Base-by-base conservation (phyloP, 805 yeast species). In the Scheffersomyces amazonensis region DNA sequence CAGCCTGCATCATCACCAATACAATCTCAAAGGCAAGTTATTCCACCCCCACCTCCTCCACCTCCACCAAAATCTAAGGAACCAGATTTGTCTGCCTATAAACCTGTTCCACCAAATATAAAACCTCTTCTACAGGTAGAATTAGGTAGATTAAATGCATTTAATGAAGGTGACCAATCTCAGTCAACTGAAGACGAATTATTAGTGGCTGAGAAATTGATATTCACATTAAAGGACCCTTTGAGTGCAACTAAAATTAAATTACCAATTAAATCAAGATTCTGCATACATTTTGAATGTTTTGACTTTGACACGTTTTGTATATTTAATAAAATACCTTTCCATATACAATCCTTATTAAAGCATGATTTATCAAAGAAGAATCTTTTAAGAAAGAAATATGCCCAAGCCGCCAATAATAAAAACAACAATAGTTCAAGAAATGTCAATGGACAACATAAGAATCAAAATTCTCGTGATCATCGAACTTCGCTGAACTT, bases 281-380 rank as follows among this genome's bases (percentile, higher is more conserved):
- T 42, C 1, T 69, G 75, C 44, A 46, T 46, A 21, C 75, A 69
- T 43, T 67, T 69, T 43, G 73, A 66, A 50, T 69, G 74, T 47
- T 69, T 69, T 49, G 75, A 69, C 40, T 65, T 59, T 36, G 66
- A 66, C 10, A 65, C 50, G 28, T 69, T 69, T 37, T 69, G 74
- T 45, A 37, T 56, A 13, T 66, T 66, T 43, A 62, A 67, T 43
- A 61, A 54, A 20, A 54, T 69, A 4, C 58, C 66, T 11, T 46
- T 43, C 3, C 65, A 65, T 1, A 49, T 58, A 7, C 44, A 47
- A 31, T 37, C 35, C 10, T 37, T 47, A 2, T 44, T 61, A 2
- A 53, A 51, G 30, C 60, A 54, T 33, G 60, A 55, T 3, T 44
- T 69, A 30, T 47, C 60, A 16, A 44, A 47, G 24, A 55, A 54